These are phyloP conservation scores for Bondarzewia mesenterica DNA, from an alignment of 1,284 basidiomycete genomes.

Conservation along the genomic window DNA sequence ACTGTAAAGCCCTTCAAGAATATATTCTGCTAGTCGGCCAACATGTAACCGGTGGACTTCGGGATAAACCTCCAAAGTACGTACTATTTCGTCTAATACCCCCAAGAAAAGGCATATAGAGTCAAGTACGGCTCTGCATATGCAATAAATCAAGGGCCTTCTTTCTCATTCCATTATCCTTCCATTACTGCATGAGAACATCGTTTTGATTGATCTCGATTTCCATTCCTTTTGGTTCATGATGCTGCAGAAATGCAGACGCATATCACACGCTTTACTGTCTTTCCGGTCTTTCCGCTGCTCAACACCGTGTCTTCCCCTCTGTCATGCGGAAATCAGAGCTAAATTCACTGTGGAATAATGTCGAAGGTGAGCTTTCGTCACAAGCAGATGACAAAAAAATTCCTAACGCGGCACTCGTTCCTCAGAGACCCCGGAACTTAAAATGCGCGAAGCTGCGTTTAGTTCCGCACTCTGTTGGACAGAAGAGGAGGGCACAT, in stretches of 20 bases:
- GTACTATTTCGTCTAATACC: too few relatives aligned
- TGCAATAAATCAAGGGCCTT: too few relatives aligned
- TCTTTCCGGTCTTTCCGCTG: conserved; percentile 79
- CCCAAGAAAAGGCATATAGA: too few relatives aligned
- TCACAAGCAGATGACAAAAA: too few relatives aligned
- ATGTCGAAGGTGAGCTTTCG: conserved; percentile 22
- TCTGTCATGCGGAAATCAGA: conserved; percentile 34
- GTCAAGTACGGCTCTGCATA: too few relatives aligned
- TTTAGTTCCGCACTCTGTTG: conserved; percentile 65
- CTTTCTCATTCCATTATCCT: too few relatives aligned
- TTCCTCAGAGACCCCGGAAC: conserved; percentile 16
- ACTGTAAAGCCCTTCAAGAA: conserved; percentile 73
- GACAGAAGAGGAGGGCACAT: conserved; percentile 64
- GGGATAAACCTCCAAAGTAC: conserved; percentile 94
- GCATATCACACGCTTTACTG: conserved; percentile 91
- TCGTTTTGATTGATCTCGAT: neutral
- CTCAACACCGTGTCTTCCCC: conserved; percentile 71
- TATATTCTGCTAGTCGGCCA: conserved; percentile 88
- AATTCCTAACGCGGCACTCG: conserved; percentile 1
- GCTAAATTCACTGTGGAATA: conserved; percentile 37
- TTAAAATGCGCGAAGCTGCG: conserved; percentile 39
- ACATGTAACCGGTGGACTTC: conserved; percentile 74
- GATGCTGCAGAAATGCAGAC: conserved; percentile 54
- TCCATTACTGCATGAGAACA: too few relatives aligned
- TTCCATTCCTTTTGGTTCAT: neutral